These are phyloP conservation scores for Capronia americana DNA, from an alignment of 2,329 filamentous ascomycete genomes.

Conservation along the genomic window DNA sequence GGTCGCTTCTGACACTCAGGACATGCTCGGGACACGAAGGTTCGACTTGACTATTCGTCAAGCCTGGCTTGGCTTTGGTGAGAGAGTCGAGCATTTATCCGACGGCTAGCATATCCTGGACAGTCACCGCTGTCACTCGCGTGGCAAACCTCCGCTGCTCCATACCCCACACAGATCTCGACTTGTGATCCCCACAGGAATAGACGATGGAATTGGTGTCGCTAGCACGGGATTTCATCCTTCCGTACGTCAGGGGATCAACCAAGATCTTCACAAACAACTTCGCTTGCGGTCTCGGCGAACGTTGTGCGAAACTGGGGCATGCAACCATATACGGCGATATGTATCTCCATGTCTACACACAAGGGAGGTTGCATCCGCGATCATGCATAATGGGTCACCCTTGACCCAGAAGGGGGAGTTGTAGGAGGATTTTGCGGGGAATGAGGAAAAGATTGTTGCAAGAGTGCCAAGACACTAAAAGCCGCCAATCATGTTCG, in stretches of 20 bases:
- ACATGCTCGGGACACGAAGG: not conserved
- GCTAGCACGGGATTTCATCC: not conserved
- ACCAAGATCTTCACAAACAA: not conserved
- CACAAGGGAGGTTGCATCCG: not conserved
- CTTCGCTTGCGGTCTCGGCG: not conserved
- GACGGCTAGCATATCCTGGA: not conserved
- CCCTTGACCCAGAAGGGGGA: not conserved
- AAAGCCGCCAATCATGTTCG: not conserved
- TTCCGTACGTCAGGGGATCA: not conserved
- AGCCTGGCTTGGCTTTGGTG: not conserved
- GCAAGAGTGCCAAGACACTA: not conserved
- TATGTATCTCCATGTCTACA: not conserved
- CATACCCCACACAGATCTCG: conserved; percentile 1
- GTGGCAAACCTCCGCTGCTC: not conserved
- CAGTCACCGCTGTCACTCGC: not conserved
- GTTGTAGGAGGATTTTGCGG: not conserved
- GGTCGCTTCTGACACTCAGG: not conserved
- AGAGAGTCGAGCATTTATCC: not conserved
- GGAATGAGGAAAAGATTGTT: not conserved
- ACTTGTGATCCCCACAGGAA: not conserved
- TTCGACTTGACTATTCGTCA: conserved; percentile 3
- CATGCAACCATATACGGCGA: conserved; percentile 1
- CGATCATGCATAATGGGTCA: not conserved
- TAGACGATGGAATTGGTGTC: not conserved
- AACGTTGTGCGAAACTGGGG: not conserved